Evolutionary conservation across 2,329 filamentous ascomycete species (phyloP).

Genomic region (Sporothrix schenckii): DNA sequence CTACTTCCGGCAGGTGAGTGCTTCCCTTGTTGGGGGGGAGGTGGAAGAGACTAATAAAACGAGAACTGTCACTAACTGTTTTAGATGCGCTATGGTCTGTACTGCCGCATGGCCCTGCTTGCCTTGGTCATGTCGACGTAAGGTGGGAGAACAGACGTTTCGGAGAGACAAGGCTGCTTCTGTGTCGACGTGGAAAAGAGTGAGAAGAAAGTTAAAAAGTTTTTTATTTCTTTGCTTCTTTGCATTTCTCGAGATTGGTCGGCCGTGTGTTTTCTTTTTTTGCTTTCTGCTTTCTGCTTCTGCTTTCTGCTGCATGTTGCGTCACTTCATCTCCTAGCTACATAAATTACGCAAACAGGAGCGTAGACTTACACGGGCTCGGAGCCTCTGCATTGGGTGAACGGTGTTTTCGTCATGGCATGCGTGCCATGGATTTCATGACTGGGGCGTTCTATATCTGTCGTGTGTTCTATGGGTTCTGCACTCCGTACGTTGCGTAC

Average conservation of each 20-base stretch:
- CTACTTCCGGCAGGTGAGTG: conserved; percentile 97
- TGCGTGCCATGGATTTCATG: conserved; percentile 25
- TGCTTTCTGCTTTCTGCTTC: conserved; percentile 5
- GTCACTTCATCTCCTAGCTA: conserved; percentile 23
- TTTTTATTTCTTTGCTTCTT: conserved; percentile 27
- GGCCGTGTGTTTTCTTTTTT: not conserved
- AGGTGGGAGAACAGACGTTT: conserved; percentile 17
- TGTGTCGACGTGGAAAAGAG: conserved; percentile 15
- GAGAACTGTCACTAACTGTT: conserved; percentile 8
- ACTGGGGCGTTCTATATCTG: conserved; percentile 28
- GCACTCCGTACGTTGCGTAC: conserved; percentile 30
- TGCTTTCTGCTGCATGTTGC: conserved; percentile 19
- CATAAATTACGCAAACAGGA: conserved; percentile 32
- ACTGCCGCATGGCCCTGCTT: conserved; percentile 96
- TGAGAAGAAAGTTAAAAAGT: conserved; percentile 29
- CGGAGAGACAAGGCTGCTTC: not conserved
- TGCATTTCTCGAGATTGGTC: not conserved
- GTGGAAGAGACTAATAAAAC: not conserved
- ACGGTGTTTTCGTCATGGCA: conserved; percentile 32
- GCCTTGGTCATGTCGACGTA: conserved; percentile 78
- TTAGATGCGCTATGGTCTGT: conserved; percentile 96
- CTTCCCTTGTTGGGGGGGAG: not conserved
- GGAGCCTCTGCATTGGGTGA: conserved; percentile 34
- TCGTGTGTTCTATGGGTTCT: conserved; percentile 23
- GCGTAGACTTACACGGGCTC: conserved; percentile 34